Evolutionary conservation across 495 filamentous ascomycete species (phyloP), one percentile per base, ranked within the genome.

Genomic region (Aspergillus steynii): DNA sequence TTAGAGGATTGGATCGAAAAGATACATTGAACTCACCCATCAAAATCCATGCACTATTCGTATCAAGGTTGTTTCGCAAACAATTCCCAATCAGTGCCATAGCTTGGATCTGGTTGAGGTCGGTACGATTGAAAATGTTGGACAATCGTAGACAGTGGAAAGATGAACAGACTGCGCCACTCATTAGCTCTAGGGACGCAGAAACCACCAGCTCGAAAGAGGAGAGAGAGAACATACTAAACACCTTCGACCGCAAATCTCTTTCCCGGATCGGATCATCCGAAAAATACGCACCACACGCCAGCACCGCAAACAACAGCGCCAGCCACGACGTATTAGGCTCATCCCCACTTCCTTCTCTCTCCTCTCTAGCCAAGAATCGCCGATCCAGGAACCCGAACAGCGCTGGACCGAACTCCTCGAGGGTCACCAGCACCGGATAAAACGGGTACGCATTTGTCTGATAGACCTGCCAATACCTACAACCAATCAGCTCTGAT

Each of bases 221-320:
- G 50, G 12, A 29, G 51, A 51, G 28, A 15, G 28, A 34, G 49
- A 20, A 62, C 74, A 61, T 68, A 79, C 77, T 63, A 58, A 81
- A 81, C 31, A 84, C 81, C 52, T 82, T 80, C 1, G 79, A 83
- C 5, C 77, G 75, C 50, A 82, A 60, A 60, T 83, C 80, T 28
- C 79, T 61, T 58, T 84, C 79, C 62, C 78, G 77, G n/a, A 75
- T 65, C 2, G 87, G 84, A 12, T 86, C 81, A 66, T 85, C 82
- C 5, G 88, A 85, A 64, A 86, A 90, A 65, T 92, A 88, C 14
- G 84, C 86, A 15, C 88, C 88, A 53, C 88, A 88, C 0, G 88
- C 89, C 42, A 92, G 76, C 0, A 89, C 87, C n/a, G 87, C 88
- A 71, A 92, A 91, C 4, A 92, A 58, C 20, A 69, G 12, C 1